Evolutionary conservation across 306 rosid genomes (phyloP).

Genomic region (Rosa multiflora): DNA sequence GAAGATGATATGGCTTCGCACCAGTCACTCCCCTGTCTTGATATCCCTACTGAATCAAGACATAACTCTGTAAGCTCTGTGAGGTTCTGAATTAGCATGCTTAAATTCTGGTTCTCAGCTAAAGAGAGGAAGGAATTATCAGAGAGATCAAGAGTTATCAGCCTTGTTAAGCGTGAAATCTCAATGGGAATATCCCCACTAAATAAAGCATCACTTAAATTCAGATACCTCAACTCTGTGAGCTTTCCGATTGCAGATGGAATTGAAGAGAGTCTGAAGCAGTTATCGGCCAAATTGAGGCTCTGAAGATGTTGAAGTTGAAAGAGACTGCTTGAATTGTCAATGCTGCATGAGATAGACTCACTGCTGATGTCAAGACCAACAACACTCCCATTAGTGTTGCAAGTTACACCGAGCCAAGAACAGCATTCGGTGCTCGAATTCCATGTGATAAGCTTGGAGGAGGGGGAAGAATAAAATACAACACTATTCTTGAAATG

Average conservation of each 20-base stretch:
- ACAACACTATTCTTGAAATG: too few relatives aligned
- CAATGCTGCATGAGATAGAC: background rate
- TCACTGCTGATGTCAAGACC: too few relatives aligned
- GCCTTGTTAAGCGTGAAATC: background rate
- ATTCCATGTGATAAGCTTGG: too few relatives aligned
- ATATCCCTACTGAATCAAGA: background rate
- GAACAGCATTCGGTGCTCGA: too few relatives aligned
- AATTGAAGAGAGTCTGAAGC: background rate
- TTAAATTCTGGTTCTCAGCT: background rate
- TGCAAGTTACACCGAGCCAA: too few relatives aligned
- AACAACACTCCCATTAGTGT: too few relatives aligned
- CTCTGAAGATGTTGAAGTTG: too few relatives aligned
- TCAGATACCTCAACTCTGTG: background rate
- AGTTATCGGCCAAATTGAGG: too few relatives aligned
- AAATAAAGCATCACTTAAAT: background rate
- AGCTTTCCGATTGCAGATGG: constrained; percentile 17
- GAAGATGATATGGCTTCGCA: background rate
- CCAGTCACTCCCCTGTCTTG: background rate
- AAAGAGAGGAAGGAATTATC: constrained; percentile 11
- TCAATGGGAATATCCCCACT: background rate
- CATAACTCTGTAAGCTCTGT: background rate
- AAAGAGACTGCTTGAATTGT: too few relatives aligned
- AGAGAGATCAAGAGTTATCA: constrained; percentile 25
- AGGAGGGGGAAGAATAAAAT: too few relatives aligned
- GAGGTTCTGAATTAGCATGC: background rate